phyloP scores from a whole-genome alignment of 2,329 filamentous ascomycete genomes.

The Nemania abortiva region DNA sequence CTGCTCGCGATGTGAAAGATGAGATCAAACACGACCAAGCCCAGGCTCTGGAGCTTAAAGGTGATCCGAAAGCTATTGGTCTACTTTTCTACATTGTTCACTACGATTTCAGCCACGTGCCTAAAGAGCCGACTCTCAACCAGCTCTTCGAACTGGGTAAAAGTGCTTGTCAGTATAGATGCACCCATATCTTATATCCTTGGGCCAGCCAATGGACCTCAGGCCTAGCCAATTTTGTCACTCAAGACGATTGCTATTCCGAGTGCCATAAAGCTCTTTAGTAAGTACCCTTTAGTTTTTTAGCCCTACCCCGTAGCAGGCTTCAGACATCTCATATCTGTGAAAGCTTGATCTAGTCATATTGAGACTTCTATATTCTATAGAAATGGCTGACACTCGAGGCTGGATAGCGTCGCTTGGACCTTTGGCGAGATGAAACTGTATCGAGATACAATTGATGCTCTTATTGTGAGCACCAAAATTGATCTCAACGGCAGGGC shows the following conservation, averaged over 20 bases:
- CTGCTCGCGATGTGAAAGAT: neutral
- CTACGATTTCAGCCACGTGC: conserved; percentile 43
- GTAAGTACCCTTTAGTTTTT: conserved; percentile 13
- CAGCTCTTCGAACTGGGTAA: conserved; percentile 43
- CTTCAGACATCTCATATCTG: neutral
- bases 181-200: conserved; percentile 44
- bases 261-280: conserved; percentile 42
- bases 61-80: conserved; percentile 39
- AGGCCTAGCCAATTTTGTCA: conserved; percentile 24
- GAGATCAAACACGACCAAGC: neutral
- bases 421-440: conserved; percentile 42
- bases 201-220: conserved; percentile 44
- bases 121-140: conserved; percentile 32
- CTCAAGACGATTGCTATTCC: conserved; percentile 18
- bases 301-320: too few species aligned
- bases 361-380: neutral
- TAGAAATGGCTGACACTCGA: conserved; percentile 14
- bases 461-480: conserved; percentile 41
- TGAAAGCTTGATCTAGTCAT: neutral
- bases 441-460: conserved; percentile 44
- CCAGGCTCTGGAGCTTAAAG: conserved; percentile 35
- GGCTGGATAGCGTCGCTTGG: conserved; percentile 42
- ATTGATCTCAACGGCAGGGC: conserved; percentile 41
- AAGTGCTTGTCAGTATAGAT: conserved; percentile 41
- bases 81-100: conserved; percentile 45